Percentiles rank a stretch among this genome's conserved stretches.
These are phyloP conservation scores for Panicum miliaceum DNA, from an alignment of 176 grass and related monocot genomes.

Conservation along the genomic window DNA sequence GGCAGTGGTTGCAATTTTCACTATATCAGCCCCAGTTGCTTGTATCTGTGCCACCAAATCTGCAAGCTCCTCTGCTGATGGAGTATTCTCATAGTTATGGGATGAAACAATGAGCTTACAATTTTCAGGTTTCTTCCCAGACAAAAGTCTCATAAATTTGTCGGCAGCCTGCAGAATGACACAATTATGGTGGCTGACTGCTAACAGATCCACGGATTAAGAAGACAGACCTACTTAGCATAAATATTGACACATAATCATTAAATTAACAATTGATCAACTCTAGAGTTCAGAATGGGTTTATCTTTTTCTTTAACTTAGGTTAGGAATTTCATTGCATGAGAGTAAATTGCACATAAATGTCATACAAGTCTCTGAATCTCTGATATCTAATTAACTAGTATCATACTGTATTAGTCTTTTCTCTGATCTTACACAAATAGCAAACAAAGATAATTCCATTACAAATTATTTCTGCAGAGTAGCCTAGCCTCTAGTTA, in stretches of 20 bases:
- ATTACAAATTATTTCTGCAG: background rate
- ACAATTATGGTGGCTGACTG: background rate
- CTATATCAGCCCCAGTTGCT: conserved; percentile 85
- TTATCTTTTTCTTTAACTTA: background rate
- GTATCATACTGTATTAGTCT: background rate
- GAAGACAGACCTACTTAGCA: background rate
- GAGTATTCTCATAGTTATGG: conserved; percentile 89
- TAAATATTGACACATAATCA: background rate
- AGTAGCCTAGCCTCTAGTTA: background rate
- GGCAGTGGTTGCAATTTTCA: conserved; percentile 91
- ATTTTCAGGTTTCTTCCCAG: conserved; percentile 79
- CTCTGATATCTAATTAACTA: background rate
- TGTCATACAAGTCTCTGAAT: background rate
- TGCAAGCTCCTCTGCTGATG: conserved; percentile 71
- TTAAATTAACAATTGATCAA: background rate
- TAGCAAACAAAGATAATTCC: background rate
- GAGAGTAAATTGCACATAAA: background rate
- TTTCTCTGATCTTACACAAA: background rate
- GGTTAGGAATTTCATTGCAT: background rate
- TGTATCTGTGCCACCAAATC: conserved; percentile 73
- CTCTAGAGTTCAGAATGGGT: background rate
- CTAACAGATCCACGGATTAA: background rate
- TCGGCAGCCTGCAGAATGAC: conserved; percentile 68
- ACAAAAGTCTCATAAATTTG: conserved; percentile 73
- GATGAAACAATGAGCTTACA: conserved; percentile 93